These are phyloP conservation scores for Hyphopichia fennica DNA, from an alignment of 1,139 yeast species.

Conservation along the genomic window DNA sequence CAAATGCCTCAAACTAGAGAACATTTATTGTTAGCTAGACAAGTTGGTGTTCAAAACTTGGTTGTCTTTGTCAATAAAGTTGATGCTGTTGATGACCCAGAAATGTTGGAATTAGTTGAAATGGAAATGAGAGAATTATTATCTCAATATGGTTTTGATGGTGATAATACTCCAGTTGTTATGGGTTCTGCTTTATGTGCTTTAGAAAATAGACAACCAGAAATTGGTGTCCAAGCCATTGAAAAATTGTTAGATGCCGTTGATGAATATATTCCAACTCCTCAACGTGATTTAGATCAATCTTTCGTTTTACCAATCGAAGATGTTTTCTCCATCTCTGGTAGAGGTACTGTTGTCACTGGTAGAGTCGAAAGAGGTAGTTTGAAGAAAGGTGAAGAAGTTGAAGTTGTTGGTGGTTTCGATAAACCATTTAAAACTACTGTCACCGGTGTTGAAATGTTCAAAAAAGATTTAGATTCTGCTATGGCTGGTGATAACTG, in stretches of 20 bases:
- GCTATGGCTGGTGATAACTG: constrained; percentile 99
- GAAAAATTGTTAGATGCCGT: constrained; percentile 84
- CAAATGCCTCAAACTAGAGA: constrained; percentile 99
- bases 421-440: constrained; percentile 87
- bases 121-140: constrained; percentile 99
- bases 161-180: constrained; percentile 95
- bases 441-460: constrained; percentile 98
- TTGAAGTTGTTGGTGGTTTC: constrained; percentile 93
- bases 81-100: constrained; percentile 97
- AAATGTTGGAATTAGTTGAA: constrained; percentile 98
- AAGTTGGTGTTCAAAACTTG: constrained; percentile 97
- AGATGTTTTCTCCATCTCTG: constrained; percentile 96
- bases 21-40: constrained; percentile 96
- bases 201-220: constrained; percentile 82
- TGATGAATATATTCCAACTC: constrained; percentile 94
- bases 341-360: constrained; percentile 99
- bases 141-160: constrained; percentile 90
- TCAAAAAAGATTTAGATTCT: constrained; percentile 95
- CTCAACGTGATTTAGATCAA: constrained; percentile 92
- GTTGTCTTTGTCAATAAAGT: constrained; percentile 98
- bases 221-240: constrained; percentile 88
- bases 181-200: constrained; percentile 99
- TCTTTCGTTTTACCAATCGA: constrained; percentile 97
- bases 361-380: constrained; percentile 99
- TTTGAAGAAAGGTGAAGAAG: constrained; percentile 96